Evolutionary conservation across 2,329 filamentous ascomycete genomes (phyloP), one percentile per base, ranked within the genome.

Genomic region (Saccharata proteae): DNA sequence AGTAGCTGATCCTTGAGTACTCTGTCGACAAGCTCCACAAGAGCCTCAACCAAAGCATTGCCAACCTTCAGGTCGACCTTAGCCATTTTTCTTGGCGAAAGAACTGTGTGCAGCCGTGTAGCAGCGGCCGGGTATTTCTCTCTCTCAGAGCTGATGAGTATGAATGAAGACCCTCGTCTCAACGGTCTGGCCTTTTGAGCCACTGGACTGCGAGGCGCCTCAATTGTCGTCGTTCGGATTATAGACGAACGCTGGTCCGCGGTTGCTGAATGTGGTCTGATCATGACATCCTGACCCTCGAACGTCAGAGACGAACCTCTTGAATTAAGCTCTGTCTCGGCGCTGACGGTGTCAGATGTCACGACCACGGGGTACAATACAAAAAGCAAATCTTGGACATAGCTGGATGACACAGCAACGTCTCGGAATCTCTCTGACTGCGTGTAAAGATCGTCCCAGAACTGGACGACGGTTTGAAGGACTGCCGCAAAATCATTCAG

Each of bases 1-100:
- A 93, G 71, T 1, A 96, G 61, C 44, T 96, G 84, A 45, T 94
- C 86, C 29, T 80, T 69, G 46, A 93, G 93, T 0, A 94, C 74
- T 13, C 70, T 71, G 29, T 90, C 65, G 2, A 88, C 70, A 14
- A 96, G 67, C 39, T 86, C 79, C 4, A 93, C 56, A 10, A 94
- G 61, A 4, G 74, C 75, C 39, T 92, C 80, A 0, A 88, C 69
- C 12, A 93, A 67, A 1, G 73, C 67, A 46, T 81, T 78, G 19
- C 75, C 76, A 8, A 77, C 64, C 26, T 60, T 65, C 40, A 61
- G 58, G 29, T 56, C 48, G 3, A 54, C 39, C 3, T 54, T 54
- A 27, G 49, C 61, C 35, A 63, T 67, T 41, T 65, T 71, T 44
- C 61, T 69, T 0, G 76, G 69, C 1, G 70, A 71, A 42, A 80